Base-by-base conservation (phyloP, 805 yeast genomes). In the Metschnikowia amazonensis region DNA sequence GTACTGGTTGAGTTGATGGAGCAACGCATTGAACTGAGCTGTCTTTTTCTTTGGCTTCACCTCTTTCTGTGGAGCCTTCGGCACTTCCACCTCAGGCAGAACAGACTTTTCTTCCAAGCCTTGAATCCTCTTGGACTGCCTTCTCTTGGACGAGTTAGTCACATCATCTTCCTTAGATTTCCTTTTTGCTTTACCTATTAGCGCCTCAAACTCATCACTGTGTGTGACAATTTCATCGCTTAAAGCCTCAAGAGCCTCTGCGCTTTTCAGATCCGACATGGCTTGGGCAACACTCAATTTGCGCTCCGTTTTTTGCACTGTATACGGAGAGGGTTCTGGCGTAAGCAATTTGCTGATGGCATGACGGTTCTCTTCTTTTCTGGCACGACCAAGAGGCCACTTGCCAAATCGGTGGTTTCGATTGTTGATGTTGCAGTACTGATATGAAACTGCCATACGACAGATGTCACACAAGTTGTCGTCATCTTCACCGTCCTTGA, bases 391-490 rank as follows among this genome's bases (percentile, higher is more conserved):
- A n/a, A 38, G 40, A 36, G 45, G 47, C 57, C 57, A 52, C 31
- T 32, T 46, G 2, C 58, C 58, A 35, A 60, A 59, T 5, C 57
- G 43, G 31, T 56, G 60, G 25, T 30, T 43, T 18, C 45, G 42
- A 43, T 59, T 60, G 51, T 65, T 70, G 33, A 75, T 58, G 32
- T 70, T 67, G 47, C 76, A 62, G 67, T 78, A 78, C 46, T 71
- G 72, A 55, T 73, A 75, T 16, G 75, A 69, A 16, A 77, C 67
- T 45, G 67, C 66, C 3, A 82, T 70, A 44, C 75, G 70, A 54
- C 84, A 79, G 21, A 66, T 62, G 34, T 63, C 70, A 58, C 84
- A 79, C 27, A 77, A 60, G 17, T 62, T 64, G 42, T 78, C 82
- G 17, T 66, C 70, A 2, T 66, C 72, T 9, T 70, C 76, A 2